Evolutionary conservation across 192 early-diverging fungal species (phyloP).

Genomic region (Globomyces pollinis-pini): DNA sequence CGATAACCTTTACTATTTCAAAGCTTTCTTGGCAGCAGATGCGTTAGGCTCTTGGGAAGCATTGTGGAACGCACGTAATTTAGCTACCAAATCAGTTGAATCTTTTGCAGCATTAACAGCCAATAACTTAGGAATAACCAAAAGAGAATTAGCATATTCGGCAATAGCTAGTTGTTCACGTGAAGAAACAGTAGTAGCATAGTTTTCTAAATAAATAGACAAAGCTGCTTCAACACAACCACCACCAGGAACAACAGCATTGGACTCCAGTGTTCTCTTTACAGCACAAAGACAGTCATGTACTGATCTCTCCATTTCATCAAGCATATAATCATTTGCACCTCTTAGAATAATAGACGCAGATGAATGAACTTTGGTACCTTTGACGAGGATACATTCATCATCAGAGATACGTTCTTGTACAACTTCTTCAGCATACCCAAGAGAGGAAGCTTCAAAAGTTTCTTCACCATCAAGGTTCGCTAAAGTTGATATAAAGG

Average conservation of each 20-base stretch:
- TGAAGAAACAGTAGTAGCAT: conserved; percentile 91
- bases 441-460: conserved; percentile 80
- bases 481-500: conserved; percentile 87
- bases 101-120: conserved; percentile 99
- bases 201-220: conserved; percentile 95
- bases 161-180: conserved; percentile 98
- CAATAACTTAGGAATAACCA: conserved; percentile 95
- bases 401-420: conserved; percentile 98
- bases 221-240: conserved; percentile 93
- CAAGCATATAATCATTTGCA: conserved; percentile 98
- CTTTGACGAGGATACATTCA: conserved; percentile 93
- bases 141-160: conserved; percentile 90
- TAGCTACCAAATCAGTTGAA: conserved; percentile 93
- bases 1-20: conserved; percentile 64
- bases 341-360: conserved; percentile 95
- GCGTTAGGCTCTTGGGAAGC: conserved; percentile 69
- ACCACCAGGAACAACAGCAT: conserved; percentile 93
- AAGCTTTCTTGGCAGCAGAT: conserved; percentile 61
- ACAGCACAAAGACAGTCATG: conserved; percentile 94
- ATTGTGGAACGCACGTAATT: conserved; percentile 92
- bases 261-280: conserved; percentile 93
- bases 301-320: conserved; percentile 97
- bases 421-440: conserved; percentile 89
- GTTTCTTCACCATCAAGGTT: conserved; percentile 98
- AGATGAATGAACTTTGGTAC: conserved; percentile 78